Percentiles rank a stretch among this genome's conserved stretches.
phyloP scores from a whole-genome alignment of 2,329 filamentous ascomycete genomes.

The Tolypocladium amazonense region DNA sequence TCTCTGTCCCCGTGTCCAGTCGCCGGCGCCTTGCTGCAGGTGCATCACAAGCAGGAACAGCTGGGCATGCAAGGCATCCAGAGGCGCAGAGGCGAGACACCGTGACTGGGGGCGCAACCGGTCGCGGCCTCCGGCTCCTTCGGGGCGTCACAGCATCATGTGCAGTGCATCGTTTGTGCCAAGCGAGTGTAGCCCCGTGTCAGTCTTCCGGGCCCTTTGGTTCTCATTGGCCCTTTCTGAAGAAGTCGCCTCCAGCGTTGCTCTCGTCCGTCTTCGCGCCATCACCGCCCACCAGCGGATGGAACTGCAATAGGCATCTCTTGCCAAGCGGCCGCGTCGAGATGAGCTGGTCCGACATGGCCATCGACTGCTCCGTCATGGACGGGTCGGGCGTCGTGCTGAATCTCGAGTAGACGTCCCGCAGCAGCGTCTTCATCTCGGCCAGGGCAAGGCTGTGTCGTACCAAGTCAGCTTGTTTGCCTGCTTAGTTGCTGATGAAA shows the following conservation, averaged over 20 bases:
- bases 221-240: background rate
- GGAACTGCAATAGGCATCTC: constrained; percentile 44
- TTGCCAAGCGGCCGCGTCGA: constrained; percentile 52
- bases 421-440: constrained; percentile 57
- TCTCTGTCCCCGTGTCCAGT: background rate
- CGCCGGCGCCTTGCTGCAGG: background rate
- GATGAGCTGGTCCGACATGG: constrained; percentile 57
- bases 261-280: background rate
- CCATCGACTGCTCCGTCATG: constrained; percentile 48
- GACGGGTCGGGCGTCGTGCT: constrained; percentile 41
- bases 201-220: too few species aligned
- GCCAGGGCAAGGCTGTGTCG: constrained; percentile 41
- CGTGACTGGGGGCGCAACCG: background rate
- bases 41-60: background rate
- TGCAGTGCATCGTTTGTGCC: too few species aligned
- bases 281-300: constrained; percentile 14
- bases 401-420: constrained; percentile 50
- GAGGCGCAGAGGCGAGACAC: background rate
- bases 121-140: background rate
- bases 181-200: too few species aligned
- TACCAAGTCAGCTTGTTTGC: background rate
- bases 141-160: background rate
- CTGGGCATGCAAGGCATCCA: background rate
- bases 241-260: background rate
- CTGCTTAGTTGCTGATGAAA: background rate